Base-by-base conservation (phyloP, 2,329 filamentous ascomycete genomes). In the Cladophialophora exuberans region DNA sequence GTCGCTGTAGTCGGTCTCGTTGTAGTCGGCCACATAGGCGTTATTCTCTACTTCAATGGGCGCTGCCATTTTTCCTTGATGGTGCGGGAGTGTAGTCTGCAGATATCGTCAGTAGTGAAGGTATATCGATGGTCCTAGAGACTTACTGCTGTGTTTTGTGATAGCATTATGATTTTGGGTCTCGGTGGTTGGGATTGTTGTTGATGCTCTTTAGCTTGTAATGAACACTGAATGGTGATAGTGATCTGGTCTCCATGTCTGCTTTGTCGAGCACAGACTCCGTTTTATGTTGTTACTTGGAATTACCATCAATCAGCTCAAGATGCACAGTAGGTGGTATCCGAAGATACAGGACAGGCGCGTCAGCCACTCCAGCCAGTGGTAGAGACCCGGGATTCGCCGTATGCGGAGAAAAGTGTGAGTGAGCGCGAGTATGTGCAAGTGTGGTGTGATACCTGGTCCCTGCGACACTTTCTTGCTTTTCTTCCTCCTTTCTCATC, bases 1-100 rank as follows among this genome's bases (percentile, higher is more conserved):
- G 17, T 58, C 58, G 55, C 51, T 61, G 26, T 58, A 39, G 45
- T 61, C 58, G 42, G 26, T 41, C n/a, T 61, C 58, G 31, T 58
- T 61, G 55, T 58, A 58, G 20, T 56, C 35, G 6, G 58, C 52
- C 20, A 61, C 44, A 33, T 38, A 59, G 25, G 52, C 56, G 10
- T 48, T 45, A 43, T 59, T 54, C 28, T 50, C 56, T 49, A 59
- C 25, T 6, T 41, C 45, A 3, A 39, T 28, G 11, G 46, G 13
- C 17, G 22, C 3, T 36, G 22, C 4, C 30, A 38, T 20, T 23
- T 35, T 39, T 41, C 15, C 41, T 10, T 7, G 17, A 26, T 13
- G 36, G 28, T 23, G 22, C 7, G 38, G 3, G 28, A 31, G n/a
- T n/a, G n/a, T 20, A 6, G 20, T 23, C 26, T 17, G 17, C 26